Evolutionary conservation across 2,329 filamentous ascomycete species (phyloP).

Genomic region (Diaporthe sp.): DNA sequence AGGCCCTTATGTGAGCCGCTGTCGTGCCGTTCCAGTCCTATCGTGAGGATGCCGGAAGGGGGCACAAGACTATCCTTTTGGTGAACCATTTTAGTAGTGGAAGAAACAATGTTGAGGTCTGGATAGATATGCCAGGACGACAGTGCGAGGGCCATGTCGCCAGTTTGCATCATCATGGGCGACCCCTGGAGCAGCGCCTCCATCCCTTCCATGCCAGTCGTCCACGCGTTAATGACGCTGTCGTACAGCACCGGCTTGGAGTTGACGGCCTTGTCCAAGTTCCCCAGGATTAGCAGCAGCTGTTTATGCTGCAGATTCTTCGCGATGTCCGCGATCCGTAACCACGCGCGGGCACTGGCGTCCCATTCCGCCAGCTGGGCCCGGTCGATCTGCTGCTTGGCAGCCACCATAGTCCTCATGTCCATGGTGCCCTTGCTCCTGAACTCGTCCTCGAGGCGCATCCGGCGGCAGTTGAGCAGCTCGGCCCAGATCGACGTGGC

Average conservation of each 20-base stretch:
- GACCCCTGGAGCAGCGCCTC: conserved; percentile 32
- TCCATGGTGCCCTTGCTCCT: background rate
- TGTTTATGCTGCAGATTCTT: conserved; percentile 46
- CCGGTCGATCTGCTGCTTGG: conserved; percentile 20
- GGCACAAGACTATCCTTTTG: background rate
- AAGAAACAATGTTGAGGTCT: conserved; percentile 23
- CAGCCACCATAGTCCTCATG: conserved; percentile 4
- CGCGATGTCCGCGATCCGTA: conserved; percentile 48
- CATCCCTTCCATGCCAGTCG: conserved; percentile 7
- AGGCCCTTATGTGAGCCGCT: background rate
- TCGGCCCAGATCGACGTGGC: conserved; percentile 52
- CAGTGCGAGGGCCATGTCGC: conserved; percentile 20
- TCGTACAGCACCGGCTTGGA: conserved; percentile 14
- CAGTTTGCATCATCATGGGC: conserved; percentile 25
- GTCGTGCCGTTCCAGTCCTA: background rate
- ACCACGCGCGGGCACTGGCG: conserved; percentile 51
- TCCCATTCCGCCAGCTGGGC: conserved; percentile 50
- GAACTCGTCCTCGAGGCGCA: conserved; percentile 6
- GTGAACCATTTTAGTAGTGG: background rate
- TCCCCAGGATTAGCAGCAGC: conserved; percentile 46
- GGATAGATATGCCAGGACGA: conserved; percentile 38
- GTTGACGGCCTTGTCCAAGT: conserved; percentile 29
- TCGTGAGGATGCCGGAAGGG: background rate
- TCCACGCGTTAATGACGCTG: conserved; percentile 35
- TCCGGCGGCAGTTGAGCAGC: conserved; percentile 43